These are phyloP conservation scores for Fonsecaea nubica DNA, from an alignment of 2,329 filamentous ascomycete species.

Conservation along the genomic window DNA sequence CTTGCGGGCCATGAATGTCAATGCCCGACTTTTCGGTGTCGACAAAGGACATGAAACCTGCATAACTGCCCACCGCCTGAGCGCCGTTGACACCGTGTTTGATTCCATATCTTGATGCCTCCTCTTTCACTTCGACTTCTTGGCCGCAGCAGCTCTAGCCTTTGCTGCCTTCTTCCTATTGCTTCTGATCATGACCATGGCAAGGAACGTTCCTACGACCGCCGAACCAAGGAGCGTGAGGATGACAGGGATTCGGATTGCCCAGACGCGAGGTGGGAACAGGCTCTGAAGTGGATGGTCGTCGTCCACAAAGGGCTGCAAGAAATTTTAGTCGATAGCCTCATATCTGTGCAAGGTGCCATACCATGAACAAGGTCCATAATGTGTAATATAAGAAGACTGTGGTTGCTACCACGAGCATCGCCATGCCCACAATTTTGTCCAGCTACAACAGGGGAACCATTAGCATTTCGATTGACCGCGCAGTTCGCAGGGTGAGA, in stretches of 20 bases:
- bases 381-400: conserved; percentile 93
- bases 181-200: conserved; percentile 98
- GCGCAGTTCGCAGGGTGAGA: not conserved
- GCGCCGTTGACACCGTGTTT: not conserved
- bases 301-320: conserved; percentile 92
- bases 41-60: not conserved
- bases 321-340: conserved; percentile 17
- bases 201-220: conserved; percentile 93
- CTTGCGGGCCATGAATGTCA: not conserved
- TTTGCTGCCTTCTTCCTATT: conserved; percentile 97
- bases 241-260: conserved; percentile 97
- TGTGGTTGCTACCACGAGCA: conserved; percentile 74
- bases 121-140: conserved; percentile 61
- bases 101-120: not conserved
- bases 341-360: conserved; percentile 36
- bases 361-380: conserved; percentile 97
- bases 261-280: conserved; percentile 98
- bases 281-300: conserved; percentile 91
- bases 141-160: conserved; percentile 75
- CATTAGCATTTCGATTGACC: conserved; percentile 12
- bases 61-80: not conserved
- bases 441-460: conserved; percentile 71
- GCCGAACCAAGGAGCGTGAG: conserved; percentile 89
- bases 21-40: not conserved
- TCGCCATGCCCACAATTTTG: conserved; percentile 78